Evolutionary conservation across 2,329 filamentous ascomycete species (phyloP), one percentile per base, ranked within the genome.

Genomic region (Myriosclerotinia scirpicola): DNA sequence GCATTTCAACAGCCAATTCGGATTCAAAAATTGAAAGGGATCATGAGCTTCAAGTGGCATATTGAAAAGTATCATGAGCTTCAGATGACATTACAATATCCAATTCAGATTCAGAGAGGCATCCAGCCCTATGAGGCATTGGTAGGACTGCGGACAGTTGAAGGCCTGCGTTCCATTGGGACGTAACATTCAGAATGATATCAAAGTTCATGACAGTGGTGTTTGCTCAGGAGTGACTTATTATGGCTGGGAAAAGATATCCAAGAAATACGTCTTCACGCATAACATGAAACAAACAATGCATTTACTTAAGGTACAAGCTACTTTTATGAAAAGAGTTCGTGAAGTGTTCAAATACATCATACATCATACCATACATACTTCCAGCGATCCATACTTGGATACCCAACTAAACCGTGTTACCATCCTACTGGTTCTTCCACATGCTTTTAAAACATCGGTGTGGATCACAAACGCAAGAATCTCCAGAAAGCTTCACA

Each of bases 371-470:
- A 26, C 26, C 26, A 26, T 26, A 26, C 26, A 48, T 58, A 52
- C 20, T 62, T 65, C 48, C 26, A 65, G 54, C 38, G 48, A 54
- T 56, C 58, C 61, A 55, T 56, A 40, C 22, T 38, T 26, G 50
- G 20, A 20, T 36, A 50, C 36, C 54, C 54, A 48, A 40, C 34
- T 40, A n/a, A 26, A 36, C 38, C 54, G 62, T 65, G 63, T 65
- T 65, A 44, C 42, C 63, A 52, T 56, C 34, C 34, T 42, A 65
- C 54, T 65, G 63, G 63, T 15, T 67, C 36, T 55, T 30, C 20
- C 46, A 64, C 17, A 52, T 65, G 44, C 26, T 20, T 42, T 52
- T 17, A 36, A 60, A 40, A 44, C 50, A 59, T 34, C 22, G 26
- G 22, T 67, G 60, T 67, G 65, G 46, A 63, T 54, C 53, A 17